Percentiles rank a stretch among this genome's conserved stretches.
Evolutionary conservation across 2,329 filamentous ascomycete genomes (phyloP).

Genomic region (Cadophora sp.): DNA sequence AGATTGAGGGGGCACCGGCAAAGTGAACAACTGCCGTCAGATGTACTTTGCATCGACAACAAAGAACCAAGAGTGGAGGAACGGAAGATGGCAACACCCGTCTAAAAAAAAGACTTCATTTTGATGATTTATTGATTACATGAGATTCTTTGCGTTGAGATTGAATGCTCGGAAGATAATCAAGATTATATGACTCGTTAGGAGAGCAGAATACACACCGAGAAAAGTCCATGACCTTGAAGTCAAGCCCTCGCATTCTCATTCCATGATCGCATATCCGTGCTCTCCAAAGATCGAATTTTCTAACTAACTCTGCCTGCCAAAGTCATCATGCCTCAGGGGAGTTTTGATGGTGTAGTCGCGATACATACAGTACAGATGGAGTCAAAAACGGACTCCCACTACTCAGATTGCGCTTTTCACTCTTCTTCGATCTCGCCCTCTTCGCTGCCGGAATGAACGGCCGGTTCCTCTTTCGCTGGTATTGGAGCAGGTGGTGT

Average conservation of each 20-base stretch:
- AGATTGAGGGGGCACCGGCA: conserved; percentile 60
- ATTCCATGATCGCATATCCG: neutral
- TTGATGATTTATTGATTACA: conserved; percentile 17
- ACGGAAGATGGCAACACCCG: conserved; percentile 23
- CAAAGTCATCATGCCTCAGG: conserved; percentile 44
- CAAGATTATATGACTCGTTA: conserved; percentile 29
- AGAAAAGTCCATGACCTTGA: conserved; percentile 22
- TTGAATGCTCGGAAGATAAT: conserved; percentile 19
- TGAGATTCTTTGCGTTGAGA: neutral
- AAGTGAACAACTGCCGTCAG: conserved; percentile 67
- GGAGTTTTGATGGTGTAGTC: conserved; percentile 34
- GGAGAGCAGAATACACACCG: conserved; percentile 42
- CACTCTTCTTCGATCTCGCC: conserved; percentile 92
- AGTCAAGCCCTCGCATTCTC: neutral
- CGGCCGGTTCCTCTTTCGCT: conserved; percentile 53
- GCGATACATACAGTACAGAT: conserved; percentile 46
- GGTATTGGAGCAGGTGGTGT: conserved; percentile 52
- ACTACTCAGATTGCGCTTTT: conserved; percentile 30
- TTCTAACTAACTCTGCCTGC: conserved; percentile 36
- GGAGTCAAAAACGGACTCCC: conserved; percentile 16
- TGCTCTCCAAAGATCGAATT: conserved; percentile 8
- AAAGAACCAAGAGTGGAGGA: conserved; percentile 12
- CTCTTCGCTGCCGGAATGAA: conserved; percentile 85
- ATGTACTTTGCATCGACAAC: conserved; percentile 28
- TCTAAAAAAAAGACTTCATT: conserved; percentile 33